Evolutionary conservation across 192 early-diverging fungal species (phyloP).

Genomic region (Coemansia erecta): DNA sequence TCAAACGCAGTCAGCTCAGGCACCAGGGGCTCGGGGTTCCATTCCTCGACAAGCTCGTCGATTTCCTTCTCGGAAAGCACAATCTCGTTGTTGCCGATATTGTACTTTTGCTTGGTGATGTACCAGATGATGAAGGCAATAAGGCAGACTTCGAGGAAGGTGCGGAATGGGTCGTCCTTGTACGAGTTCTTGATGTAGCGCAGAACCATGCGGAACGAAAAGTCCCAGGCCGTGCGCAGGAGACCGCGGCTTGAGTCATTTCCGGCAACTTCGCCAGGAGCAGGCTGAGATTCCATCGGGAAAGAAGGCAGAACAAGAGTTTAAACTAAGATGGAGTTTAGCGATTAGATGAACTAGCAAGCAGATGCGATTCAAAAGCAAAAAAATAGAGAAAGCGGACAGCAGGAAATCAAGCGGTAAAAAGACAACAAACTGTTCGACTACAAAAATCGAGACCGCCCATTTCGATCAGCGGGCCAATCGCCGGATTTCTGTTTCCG

Average conservation of each 20-base stretch:
- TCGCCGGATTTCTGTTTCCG: too few relatives aligned
- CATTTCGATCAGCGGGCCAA: too few relatives aligned
- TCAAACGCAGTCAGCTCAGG: slow-evolving; percentile 69
- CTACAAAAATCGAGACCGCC: not conserved
- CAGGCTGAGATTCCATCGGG: not conserved
- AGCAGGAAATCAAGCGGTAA: too few relatives aligned
- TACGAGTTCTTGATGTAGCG: slow-evolving; percentile 86
- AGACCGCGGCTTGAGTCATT: slow-evolving; percentile 18
- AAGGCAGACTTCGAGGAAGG: slow-evolving; percentile 77
- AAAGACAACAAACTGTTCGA: not conserved
- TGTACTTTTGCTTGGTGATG: slow-evolving; percentile 78
- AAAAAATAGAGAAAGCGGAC: too few relatives aligned
- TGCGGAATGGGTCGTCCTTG: slow-evolving; percentile 91
- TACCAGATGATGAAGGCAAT: slow-evolving; percentile 89
- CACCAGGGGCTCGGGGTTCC: slow-evolving; percentile 94
- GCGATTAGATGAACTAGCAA: not conserved
- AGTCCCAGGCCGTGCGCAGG: slow-evolving; percentile 41
- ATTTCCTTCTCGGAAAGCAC: slow-evolving; percentile 89
- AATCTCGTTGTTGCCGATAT: slow-evolving; percentile 72
- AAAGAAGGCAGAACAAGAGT: not conserved
- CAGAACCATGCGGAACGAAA: slow-evolving; percentile 64
- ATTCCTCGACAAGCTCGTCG: slow-evolving; percentile 90
- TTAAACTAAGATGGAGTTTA: not conserved
- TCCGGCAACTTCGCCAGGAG: slow-evolving; percentile 4
- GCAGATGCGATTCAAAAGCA: too few relatives aligned